These are phyloP conservation scores for Aphelidium insulamus DNA, from an alignment of 371 early-diverging fungal genomes.

Conservation along the genomic window DNA sequence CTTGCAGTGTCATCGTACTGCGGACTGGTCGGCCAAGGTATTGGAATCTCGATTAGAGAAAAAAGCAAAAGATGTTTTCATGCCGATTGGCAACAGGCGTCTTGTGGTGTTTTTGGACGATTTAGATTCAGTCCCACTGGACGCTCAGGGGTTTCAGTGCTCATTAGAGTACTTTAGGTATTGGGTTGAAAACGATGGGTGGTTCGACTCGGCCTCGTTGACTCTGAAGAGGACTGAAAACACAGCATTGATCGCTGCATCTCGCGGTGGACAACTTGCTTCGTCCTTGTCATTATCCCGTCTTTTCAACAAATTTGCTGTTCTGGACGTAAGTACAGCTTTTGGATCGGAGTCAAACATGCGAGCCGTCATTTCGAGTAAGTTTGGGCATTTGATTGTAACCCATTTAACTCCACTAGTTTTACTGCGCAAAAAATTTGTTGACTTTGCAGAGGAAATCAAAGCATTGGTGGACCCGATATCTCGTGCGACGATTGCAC, in stretches of 20 bases:
- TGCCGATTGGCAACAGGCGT: slow-evolving; percentile 20
- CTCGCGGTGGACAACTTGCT: slow-evolving; percentile 21
- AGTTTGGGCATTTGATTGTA: too few relatives aligned
- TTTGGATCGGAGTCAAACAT: too few relatives aligned
- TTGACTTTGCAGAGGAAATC: slow-evolving; percentile 28
- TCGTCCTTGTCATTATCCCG: slow-evolving; percentile 17
- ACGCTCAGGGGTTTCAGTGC: slow-evolving; percentile 26
- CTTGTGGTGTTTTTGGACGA: slow-evolving; percentile 23
- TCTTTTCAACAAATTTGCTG: slow-evolving; percentile 24
- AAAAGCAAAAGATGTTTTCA: slow-evolving; percentile 22
- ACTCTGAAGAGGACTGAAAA: slow-evolving; percentile 21
- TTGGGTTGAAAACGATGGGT: slow-evolving; percentile 26
- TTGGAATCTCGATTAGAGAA: slow-evolving; percentile 20
- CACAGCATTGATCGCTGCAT: slow-evolving; percentile 18
- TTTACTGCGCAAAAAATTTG: slow-evolving; percentile 23
- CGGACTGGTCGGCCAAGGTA: slow-evolving; percentile 12
- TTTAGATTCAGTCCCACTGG: slow-evolving; percentile 26
- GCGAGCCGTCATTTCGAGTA: too few relatives aligned
- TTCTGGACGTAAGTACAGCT: slow-evolving; percentile 18
- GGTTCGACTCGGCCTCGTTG: slow-evolving; percentile 25
- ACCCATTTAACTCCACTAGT: slow-evolving; percentile 19
- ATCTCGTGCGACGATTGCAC: slow-evolving; percentile 21
- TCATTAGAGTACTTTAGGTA: slow-evolving; percentile 26
- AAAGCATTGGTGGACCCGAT: slow-evolving; percentile 24
- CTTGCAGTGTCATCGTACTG: slow-evolving; percentile 6